These are phyloP conservation scores for Macrotyloma uniflorum DNA, from an alignment of 306 rosid genomes.

Conservation along the genomic window DNA sequence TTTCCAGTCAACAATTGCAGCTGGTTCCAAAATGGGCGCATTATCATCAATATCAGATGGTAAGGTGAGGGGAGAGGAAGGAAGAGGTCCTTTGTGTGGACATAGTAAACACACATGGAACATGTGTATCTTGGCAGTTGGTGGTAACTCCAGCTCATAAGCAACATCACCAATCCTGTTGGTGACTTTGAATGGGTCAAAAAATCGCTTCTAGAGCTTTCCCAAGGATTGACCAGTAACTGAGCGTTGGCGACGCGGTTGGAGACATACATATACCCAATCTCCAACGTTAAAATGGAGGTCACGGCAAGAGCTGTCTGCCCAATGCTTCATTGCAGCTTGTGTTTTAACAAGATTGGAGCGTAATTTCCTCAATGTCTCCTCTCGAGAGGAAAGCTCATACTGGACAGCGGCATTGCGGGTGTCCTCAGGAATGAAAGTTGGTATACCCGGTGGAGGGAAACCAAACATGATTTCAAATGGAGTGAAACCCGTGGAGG, in stretches of 20 bases:
- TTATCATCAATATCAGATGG: not conserved
- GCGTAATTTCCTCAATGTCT: too few species aligned
- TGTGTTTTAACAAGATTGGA: too few species aligned
- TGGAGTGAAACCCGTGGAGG: too few species aligned
- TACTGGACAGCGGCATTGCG: too few species aligned
- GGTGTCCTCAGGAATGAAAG: too few species aligned
- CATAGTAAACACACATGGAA: not conserved
- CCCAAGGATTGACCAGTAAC: not conserved
- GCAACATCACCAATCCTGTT: not conserved
- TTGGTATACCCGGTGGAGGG: too few species aligned
- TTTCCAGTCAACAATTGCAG: not conserved
- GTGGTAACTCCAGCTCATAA: not conserved
- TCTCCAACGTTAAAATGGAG: not conserved
- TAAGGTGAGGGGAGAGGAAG: not conserved
- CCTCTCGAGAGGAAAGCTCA: too few species aligned
- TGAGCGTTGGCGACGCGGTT: not conserved
- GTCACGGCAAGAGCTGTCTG: not conserved
- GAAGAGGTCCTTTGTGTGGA: not conserved
- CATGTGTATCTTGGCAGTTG: not conserved
- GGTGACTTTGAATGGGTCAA: not conserved
- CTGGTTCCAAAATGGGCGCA: not conserved
- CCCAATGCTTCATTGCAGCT: not conserved
- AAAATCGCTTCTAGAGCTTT: not conserved
- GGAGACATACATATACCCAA: not conserved
- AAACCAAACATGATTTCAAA: too few species aligned